Evolutionary conservation across 179 eudicot genomes (phyloP).

Genomic region (Vitellaria paradoxa): DNA sequence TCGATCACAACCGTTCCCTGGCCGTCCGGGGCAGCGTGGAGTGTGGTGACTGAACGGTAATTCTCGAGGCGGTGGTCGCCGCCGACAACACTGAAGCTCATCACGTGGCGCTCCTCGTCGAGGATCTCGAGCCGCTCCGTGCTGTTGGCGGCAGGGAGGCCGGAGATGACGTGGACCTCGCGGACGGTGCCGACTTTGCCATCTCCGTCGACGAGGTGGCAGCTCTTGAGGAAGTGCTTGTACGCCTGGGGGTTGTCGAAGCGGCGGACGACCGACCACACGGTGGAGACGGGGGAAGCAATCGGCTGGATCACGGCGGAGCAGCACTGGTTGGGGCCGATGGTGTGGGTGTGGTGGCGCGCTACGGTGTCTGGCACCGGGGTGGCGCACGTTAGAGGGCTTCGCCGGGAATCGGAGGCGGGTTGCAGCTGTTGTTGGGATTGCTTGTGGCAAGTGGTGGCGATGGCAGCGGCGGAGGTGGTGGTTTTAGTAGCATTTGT

Average conservation of each 20-base stretch:
- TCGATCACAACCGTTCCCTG: slow-evolving; percentile 39
- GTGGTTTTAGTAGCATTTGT: background rate
- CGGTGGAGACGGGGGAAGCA: slow-evolving; percentile 36
- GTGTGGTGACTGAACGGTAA: slow-evolving; percentile 50
- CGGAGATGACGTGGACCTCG: slow-evolving; percentile 42
- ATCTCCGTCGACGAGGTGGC: slow-evolving; percentile 47
- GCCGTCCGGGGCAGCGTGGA: slow-evolving; percentile 22
- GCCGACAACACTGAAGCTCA: slow-evolving; percentile 49
- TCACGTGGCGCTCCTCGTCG: slow-evolving; percentile 47
- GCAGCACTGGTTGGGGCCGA: slow-evolving; percentile 40
- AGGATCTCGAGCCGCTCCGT: slow-evolving; percentile 55
- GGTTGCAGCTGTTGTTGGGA: slow-evolving; percentile 12
- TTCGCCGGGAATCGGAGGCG: background rate
- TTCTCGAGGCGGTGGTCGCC: slow-evolving; percentile 50
- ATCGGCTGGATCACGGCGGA: slow-evolving; percentile 42
- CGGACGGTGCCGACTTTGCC: slow-evolving; percentile 48
- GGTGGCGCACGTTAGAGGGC: slow-evolving; percentile 12
- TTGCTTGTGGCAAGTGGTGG: background rate
- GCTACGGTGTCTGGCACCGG: slow-evolving; percentile 37
- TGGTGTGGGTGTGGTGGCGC: slow-evolving; percentile 35
- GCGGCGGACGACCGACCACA: slow-evolving; percentile 55
- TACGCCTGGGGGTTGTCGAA: slow-evolving; percentile 53
- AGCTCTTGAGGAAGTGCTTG: slow-evolving; percentile 55
- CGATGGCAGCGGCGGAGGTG: background rate
- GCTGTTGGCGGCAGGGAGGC: slow-evolving; percentile 43